Base-by-base conservation (phyloP, 2,329 filamentous ascomycete genomes). In the Penicillium sp. region DNA sequence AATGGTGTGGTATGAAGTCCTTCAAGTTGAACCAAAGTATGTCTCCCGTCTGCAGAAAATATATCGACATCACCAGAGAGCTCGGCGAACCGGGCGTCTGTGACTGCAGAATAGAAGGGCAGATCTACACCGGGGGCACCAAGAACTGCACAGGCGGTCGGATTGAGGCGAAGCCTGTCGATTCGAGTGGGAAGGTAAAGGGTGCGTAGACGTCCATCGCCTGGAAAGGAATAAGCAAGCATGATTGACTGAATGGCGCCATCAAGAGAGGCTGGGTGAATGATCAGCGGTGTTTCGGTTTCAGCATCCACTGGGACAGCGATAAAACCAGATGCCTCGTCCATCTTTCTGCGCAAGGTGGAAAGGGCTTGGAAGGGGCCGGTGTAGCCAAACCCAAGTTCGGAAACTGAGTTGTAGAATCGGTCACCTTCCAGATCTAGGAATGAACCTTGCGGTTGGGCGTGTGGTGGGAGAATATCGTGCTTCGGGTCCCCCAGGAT, bases 331-430 rank as follows among this genome's bases (percentile, higher is more conserved):
- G 49, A 57, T 6, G 66, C 62, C 45, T 64, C 59, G 21, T 68
- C 62, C 56, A 66, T 64, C 10, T 55, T 62, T 19, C 67, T 61
- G 13, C 49, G 56, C 13, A 67, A 29, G 2, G 19, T 47, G 6
- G 59, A 60, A 15, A 70, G 54, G 5, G 61, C 54, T 13, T 56
- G 55, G 59, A 72, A 71, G 12, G 64, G 57, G 2, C 61, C 64
- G 1, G 62, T 62, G 35, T 71, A 73, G 6, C 62, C 62, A 38
- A 69, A 71, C 8, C 71, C 71, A 25, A 69, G 56, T 0, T 67
- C 48, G 0, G 51, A 47, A 2, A 72, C 56, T 6, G 59, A 59
- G n/a, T 57, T 58, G 50, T 73, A 72, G 49, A 71, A 72, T 6
- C 58, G 43, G 12, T 70, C 64, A 1, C 55, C 38, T 13, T 70